A percentile compares a stretch with the other conserved stretches of the same genome.
Evolutionary conservation across 371 early-diverging fungal genomes (phyloP).

Genomic region (Mortierella sp.): DNA sequence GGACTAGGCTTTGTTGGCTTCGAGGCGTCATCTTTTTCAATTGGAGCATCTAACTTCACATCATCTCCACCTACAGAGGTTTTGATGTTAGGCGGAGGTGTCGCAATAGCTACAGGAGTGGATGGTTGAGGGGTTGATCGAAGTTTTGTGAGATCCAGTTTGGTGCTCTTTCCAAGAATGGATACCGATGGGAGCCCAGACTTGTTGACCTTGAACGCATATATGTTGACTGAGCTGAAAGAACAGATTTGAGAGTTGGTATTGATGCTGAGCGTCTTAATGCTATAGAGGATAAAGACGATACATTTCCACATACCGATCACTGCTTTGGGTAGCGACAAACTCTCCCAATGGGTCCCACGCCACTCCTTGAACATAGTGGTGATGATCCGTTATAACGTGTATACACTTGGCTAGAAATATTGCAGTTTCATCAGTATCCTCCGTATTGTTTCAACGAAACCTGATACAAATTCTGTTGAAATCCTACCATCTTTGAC

Average conservation of each 20-base stretch:
- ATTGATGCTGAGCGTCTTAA: not conserved
- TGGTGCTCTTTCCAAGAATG: slow-evolving; percentile 53
- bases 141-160: slow-evolving; percentile 47
- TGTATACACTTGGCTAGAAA: slow-evolving; percentile 79
- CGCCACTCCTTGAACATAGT: slow-evolving; percentile 96
- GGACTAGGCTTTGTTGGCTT: slow-evolving; percentile 33
- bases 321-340: slow-evolving; percentile 93
- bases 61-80: slow-evolving; percentile 34
- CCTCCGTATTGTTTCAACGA: not conserved
- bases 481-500: slow-evolving; percentile 70
- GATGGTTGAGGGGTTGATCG: slow-evolving; percentile 36
- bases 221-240: slow-evolving; percentile 66
- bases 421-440: not conserved
- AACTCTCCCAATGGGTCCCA: slow-evolving; percentile 96
- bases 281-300: not conserved
- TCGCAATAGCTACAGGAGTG: slow-evolving; percentile 20
- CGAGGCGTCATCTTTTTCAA: slow-evolving; percentile 28
- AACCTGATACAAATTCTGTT: not conserved
- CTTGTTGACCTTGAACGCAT: slow-evolving; percentile 43
- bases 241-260: not conserved
- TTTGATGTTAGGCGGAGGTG: slow-evolving; percentile 17
- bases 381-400: slow-evolving; percentile 87
- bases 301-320: slow-evolving; percentile 69
- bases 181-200: slow-evolving; percentile 37
- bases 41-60: slow-evolving; percentile 4